Conservation (phyloP, 2,329 filamentous ascomycete genomes). For the Chrysoporthe deuterocubensis region DNA sequence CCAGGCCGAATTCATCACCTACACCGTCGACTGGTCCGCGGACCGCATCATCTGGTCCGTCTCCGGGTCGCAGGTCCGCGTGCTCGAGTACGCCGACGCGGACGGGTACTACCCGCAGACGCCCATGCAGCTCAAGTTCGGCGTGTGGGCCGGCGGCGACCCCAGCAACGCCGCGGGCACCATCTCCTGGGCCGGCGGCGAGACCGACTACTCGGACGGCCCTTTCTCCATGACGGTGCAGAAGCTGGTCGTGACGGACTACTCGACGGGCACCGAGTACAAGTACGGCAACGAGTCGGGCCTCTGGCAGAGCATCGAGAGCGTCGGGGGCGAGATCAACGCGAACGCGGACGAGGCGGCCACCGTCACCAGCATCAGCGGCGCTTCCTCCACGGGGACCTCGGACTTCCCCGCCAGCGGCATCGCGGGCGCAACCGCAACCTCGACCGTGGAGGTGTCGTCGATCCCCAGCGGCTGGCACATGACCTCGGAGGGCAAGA, state of each 20-base stretch:
- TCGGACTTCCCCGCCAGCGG: constrained; percentile 73
- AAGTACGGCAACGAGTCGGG: constrained; percentile 79
- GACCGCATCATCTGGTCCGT: constrained; percentile 87
- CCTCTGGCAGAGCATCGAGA: constrained; percentile 78
- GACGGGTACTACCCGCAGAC: constrained; percentile 88
- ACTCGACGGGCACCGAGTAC: constrained; percentile 89
- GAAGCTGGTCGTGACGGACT: constrained; percentile 79
- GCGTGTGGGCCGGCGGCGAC: constrained; percentile 91
- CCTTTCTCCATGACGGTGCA: constrained; percentile 87
- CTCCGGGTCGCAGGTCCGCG: constrained; percentile 76
- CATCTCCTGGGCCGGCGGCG: constrained; percentile 85
- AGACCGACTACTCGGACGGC: constrained; percentile 80
- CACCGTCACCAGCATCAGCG: constrained; percentile 59
- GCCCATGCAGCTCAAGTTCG: constrained; percentile 92
- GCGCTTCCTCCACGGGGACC: constrained; percentile 65
- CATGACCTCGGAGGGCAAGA: constrained; percentile 78
- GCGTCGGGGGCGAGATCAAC: constrained; percentile 79
- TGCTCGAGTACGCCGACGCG: constrained; percentile 71
- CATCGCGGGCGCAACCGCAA: constrained; percentile 60
- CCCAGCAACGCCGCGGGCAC: constrained; percentile 78
- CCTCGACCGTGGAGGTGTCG: constrained; percentile 50
- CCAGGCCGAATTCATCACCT: constrained; percentile 79
- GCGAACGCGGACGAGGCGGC: constrained; percentile 63
- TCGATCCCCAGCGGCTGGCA: constrained; percentile 79
- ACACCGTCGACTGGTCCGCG: constrained; percentile 89